Percentiles rank a stretch among this genome's conserved stretches.
These are phyloP conservation scores for Blastocystis sp. DNA, from an alignment of 352 stramenopile genomes.

Conservation along the genomic window DNA sequence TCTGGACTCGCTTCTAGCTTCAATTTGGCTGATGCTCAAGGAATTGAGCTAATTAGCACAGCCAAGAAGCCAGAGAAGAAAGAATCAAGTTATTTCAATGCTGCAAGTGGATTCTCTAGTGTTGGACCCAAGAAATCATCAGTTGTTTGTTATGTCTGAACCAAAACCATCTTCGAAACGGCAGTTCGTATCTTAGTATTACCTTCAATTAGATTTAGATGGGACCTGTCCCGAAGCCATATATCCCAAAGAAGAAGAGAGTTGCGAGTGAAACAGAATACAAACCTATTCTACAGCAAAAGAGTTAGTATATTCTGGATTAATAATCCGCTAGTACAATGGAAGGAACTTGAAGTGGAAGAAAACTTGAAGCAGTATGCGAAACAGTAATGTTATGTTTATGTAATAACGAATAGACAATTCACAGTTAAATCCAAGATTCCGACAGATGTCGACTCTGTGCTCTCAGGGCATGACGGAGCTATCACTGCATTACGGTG, in stretches of 20 bases:
- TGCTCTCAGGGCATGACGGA: not conserved
- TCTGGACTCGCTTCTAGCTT: conserved; percentile 56
- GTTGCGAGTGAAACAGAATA: no score
- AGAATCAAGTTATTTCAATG: conserved; percentile 48
- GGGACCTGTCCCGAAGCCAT: not conserved
- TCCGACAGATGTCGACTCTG: not conserved
- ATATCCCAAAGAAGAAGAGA: not conserved
- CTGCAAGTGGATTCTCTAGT: conserved; percentile 56
- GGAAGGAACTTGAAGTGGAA: conserved; percentile 13
- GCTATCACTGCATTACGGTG: conserved; percentile 14
- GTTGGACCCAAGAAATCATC: conserved; percentile 19
- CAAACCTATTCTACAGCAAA: no score
- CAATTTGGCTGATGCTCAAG: conserved; percentile 43
- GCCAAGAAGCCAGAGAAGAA: conserved; percentile 36
- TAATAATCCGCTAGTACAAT: not conserved
- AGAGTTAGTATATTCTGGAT: not conserved
- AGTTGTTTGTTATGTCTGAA: conserved; percentile 55
- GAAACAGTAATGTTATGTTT: not conserved
- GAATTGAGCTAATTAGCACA: conserved; percentile 58
- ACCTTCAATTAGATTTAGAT: not conserved
- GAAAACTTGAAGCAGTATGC: conserved; percentile 32
- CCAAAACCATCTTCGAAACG: not conserved
- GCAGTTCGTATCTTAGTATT: not conserved
- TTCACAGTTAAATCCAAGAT: conserved; percentile 8
- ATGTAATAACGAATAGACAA: not conserved